These are phyloP conservation scores for Lentinula edodes DNA, from an alignment of 768 basidiomycete species.

Conservation along the genomic window DNA sequence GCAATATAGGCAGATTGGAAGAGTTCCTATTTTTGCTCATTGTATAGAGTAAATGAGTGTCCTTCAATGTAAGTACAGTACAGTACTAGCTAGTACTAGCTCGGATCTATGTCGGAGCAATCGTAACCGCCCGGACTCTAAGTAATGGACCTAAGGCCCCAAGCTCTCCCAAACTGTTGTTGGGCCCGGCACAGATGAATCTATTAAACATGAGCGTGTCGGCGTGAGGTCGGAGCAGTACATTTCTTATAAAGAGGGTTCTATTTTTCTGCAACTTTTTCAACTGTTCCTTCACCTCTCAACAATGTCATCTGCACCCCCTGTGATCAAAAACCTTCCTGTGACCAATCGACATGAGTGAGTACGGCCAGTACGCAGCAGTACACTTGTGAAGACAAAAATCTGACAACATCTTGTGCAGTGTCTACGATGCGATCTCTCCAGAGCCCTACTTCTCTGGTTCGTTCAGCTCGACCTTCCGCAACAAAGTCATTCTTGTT, in stretches of 20 bases:
- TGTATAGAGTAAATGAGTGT: too few relatives aligned
- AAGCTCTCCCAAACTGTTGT: too few relatives aligned
- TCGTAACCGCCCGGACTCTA: too few relatives aligned
- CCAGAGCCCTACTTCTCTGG: slow-evolving; percentile 13
- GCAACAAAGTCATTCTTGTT: slow-evolving; percentile 22
- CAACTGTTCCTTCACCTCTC: not conserved
- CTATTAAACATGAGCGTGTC: not conserved
- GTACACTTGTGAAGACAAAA: not conserved
- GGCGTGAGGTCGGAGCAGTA: not conserved
- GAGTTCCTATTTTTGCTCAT: too few relatives aligned
- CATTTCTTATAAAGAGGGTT: not conserved
- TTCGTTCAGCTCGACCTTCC: slow-evolving; percentile 6
- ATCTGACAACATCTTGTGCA: not conserved
- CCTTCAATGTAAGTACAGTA: too few relatives aligned
- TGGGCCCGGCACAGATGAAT: not conserved
- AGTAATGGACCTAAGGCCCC: too few relatives aligned
- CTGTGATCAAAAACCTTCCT: not conserved
- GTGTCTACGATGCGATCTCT: slow-evolving; percentile 22
- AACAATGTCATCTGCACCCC: not conserved
- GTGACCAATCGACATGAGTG: not conserved
- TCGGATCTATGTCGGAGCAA: too few relatives aligned
- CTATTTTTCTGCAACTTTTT: not conserved
- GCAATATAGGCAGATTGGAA: too few relatives aligned
- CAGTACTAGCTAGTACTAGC: too few relatives aligned
- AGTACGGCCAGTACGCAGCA: not conserved